Conservation (phyloP, 2,329 filamentous ascomycete species). For the Aspergillus sp. region DNA sequence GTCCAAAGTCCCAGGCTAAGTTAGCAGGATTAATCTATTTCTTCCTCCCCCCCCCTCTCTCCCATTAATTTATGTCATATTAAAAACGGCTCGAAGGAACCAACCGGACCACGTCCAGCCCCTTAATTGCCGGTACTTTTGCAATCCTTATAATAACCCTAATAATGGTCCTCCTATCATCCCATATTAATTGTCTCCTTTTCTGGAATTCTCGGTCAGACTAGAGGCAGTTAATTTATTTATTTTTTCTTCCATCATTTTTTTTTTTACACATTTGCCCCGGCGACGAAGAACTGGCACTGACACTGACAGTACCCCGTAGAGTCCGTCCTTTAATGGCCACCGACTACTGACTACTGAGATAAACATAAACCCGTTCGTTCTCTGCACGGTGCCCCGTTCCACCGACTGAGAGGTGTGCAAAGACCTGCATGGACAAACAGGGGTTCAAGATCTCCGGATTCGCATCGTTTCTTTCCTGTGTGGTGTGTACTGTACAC, state of each 20-base stretch:
- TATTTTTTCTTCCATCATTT: too few species aligned
- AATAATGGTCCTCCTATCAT: background rate
- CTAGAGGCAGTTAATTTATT: too few species aligned
- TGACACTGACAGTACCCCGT: too few species aligned
- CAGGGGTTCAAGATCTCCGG: slow-evolving; percentile 16
- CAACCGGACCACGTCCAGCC: background rate
- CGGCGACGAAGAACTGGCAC: too few species aligned
- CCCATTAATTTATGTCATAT: slow-evolving; percentile 6
- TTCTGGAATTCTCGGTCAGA: background rate
- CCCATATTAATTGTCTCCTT: background rate
- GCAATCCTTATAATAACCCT: background rate
- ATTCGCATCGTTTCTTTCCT: background rate
- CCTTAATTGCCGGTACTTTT: slow-evolving; percentile 3
- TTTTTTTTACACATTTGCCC: too few species aligned
- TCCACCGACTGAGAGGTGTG: slow-evolving; percentile 3
- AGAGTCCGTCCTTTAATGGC: too few species aligned
- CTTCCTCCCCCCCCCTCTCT: background rate
- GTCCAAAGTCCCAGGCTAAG: background rate
- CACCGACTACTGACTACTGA: background rate
- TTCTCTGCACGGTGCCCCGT: background rate
- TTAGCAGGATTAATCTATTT: background rate
- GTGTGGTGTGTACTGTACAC: too few species aligned
- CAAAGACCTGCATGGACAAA: slow-evolving; percentile 14
- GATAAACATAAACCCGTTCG: background rate
- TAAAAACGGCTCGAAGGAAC: slow-evolving; percentile 3